These are phyloP conservation scores for Cercospora zeina DNA, from an alignment of 2,329 filamentous ascomycete genomes.

Conservation along the genomic window DNA sequence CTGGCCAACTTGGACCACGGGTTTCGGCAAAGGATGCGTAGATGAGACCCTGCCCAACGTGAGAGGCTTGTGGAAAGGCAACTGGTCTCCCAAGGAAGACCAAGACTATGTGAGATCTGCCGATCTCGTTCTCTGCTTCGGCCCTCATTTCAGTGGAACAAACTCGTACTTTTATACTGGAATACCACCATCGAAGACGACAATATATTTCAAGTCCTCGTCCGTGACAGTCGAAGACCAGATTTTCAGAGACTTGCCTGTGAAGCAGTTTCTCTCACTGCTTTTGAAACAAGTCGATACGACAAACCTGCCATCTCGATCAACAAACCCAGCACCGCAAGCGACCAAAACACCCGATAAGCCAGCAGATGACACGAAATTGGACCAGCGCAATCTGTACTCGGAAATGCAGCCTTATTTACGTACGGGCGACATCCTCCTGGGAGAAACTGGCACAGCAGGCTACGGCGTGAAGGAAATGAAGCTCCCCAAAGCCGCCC, in stretches of 20 bases:
- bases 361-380: neutral
- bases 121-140: constrained; percentile 25
- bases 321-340: constrained; percentile 6
- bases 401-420: constrained; percentile 12
- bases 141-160: constrained; percentile 23
- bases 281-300: constrained; percentile 17
- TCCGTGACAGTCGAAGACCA: constrained; percentile 40
- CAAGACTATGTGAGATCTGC: constrained; percentile 18
- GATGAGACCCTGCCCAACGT: constrained; percentile 53
- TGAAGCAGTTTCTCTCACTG: constrained; percentile 16
- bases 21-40: constrained; percentile 55
- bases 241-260: constrained; percentile 21
- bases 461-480: constrained; percentile 90
- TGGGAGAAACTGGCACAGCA: constrained; percentile 84
- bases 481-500: constrained; percentile 71
- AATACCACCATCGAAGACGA: constrained; percentile 42
- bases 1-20: constrained; percentile 53
- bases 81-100: constrained; percentile 25
- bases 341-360: neutral
- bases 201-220: constrained; percentile 42
- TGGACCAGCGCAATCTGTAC: constrained; percentile 18
- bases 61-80: constrained; percentile 52
- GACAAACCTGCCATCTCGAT: neutral
- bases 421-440: constrained; percentile 65
- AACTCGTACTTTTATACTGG: constrained; percentile 44